A percentile compares a stretch with the other conserved stretches of the same genome.
These are phyloP conservation scores for Hypoxylon intermedium DNA, from an alignment of 495 filamentous ascomycete species.

Conservation along the genomic window DNA sequence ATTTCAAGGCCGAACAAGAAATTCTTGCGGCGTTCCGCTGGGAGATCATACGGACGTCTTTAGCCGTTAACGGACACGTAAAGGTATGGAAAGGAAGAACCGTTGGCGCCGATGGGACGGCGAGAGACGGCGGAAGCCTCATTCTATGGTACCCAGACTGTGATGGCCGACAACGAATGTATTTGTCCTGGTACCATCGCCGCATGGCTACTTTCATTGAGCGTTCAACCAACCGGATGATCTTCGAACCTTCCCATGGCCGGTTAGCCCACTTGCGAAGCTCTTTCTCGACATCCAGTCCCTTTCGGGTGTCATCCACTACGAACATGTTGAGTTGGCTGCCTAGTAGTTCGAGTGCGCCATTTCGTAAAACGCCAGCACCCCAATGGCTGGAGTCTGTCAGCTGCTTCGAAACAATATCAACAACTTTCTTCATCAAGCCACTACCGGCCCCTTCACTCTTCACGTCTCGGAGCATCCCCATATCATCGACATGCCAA, in stretches of 20 bases:
- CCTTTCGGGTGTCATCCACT: conserved; percentile 31
- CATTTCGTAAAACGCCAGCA: conserved; percentile 69
- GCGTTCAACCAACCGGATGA: conserved; percentile 87
- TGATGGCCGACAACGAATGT: conserved; percentile 68
- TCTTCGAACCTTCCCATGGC: conserved; percentile 85
- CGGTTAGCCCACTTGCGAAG: conserved; percentile 75
- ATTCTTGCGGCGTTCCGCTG: conserved; percentile 94
- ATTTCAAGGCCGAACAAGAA: conserved; percentile 82
- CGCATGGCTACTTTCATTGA: conserved; percentile 77
- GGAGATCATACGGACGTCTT: conserved; percentile 93
- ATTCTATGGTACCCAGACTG: conserved; percentile 72
- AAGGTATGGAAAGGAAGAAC: conserved; percentile 99
- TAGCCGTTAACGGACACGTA: conserved; percentile 90
- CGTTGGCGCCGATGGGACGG: conserved; percentile 89
- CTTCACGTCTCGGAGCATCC: conserved; percentile 79
- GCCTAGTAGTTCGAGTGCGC: conserved; percentile 51
- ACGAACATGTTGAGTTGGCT: conserved; percentile 52
- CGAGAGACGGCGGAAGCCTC: conserved; percentile 73
- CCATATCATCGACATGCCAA: conserved; percentile 91
- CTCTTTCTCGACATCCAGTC: conserved; percentile 45
- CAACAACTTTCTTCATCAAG: conserved; percentile 94
- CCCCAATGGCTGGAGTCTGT: conserved; percentile 90
- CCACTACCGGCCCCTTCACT: conserved; percentile 67
- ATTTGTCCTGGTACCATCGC: conserved; percentile 87
- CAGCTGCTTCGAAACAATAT: conserved; percentile 91